phyloP scores from a whole-genome alignment of 2,329 filamentous ascomycete genomes.

The Claviceps cyperi region DNA sequence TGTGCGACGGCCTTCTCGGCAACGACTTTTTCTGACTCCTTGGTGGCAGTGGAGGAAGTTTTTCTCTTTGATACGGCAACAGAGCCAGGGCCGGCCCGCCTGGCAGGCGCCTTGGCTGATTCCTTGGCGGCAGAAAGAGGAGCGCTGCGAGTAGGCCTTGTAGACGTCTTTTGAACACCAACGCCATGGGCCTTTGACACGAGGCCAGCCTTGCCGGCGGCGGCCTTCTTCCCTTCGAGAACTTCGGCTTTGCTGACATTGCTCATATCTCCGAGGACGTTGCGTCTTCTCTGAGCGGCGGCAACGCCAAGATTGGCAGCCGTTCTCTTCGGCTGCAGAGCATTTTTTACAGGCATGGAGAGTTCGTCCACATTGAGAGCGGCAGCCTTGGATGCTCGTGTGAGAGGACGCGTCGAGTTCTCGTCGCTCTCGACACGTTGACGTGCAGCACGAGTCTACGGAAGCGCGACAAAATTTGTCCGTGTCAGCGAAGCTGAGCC shows the following conservation, averaged over 20 bases:
- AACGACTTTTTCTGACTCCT: conserved; percentile 40
- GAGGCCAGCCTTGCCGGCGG: conserved; percentile 48
- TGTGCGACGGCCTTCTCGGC: conserved; percentile 1
- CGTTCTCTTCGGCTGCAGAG: conserved; percentile 57
- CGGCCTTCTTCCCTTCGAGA: conserved; percentile 60
- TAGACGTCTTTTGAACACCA: conserved; percentile 61
- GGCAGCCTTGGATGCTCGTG: conserved; percentile 84
- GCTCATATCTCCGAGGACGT: conserved; percentile 85
- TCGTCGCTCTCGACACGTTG: conserved; percentile 87
- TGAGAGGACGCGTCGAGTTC: conserved; percentile 70
- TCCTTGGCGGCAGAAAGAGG: conserved; percentile 47
- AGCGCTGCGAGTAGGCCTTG: conserved; percentile 44
- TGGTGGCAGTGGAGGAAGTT: conserved; percentile 30
- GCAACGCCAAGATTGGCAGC: conserved; percentile 33
- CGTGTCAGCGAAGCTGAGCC: conserved; percentile 6
- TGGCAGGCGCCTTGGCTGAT: conserved; percentile 52
- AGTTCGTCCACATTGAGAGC: conserved; percentile 53
- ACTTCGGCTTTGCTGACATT: conserved; percentile 74
- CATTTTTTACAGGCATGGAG: conserved; percentile 42
- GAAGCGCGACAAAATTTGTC: background rate
- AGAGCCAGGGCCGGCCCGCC: conserved; percentile 58
- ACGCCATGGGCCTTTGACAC: conserved; percentile 72
- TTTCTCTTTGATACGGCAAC: conserved; percentile 58
- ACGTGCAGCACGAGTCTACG: conserved; percentile 53
- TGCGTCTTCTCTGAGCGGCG: conserved; percentile 51